Conservation (phyloP, 2,329 filamentous ascomycete species). For the Nemania sp. region DNA sequence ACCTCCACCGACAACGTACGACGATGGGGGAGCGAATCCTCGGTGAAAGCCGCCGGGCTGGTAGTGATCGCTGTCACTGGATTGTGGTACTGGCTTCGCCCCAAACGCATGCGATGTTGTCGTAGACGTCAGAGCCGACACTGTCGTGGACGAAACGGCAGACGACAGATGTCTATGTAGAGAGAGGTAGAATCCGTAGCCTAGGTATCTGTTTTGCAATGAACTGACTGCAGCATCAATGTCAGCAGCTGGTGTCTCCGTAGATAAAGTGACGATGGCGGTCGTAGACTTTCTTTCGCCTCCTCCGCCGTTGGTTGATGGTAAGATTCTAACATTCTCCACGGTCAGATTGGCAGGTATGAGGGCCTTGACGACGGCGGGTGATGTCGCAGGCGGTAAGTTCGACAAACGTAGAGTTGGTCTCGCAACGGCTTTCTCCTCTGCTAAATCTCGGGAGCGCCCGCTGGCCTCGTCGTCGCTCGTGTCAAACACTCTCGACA, state of each 20-base stretch:
- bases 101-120: conserved; percentile 71
- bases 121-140: conserved; percentile 48
- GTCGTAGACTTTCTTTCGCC: conserved; percentile 72
- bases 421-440: conserved; percentile 64
- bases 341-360: conserved; percentile 65
- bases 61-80: conserved; percentile 43
- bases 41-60: conserved; percentile 54
- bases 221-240: conserved; percentile 80
- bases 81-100: conserved; percentile 66
- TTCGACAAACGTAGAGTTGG: conserved; percentile 66
- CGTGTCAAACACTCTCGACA: conserved; percentile 74
- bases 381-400: conserved; percentile 64
- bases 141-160: conserved; percentile 58
- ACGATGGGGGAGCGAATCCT: conserved; percentile 77
- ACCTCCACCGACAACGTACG: conserved; percentile 58
- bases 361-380: conserved; percentile 62
- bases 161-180: conserved; percentile 85
- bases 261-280: conserved; percentile 79
- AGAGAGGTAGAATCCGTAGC: conserved; percentile 80
- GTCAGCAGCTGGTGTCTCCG: conserved; percentile 79
- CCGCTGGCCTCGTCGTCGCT: conserved; percentile 62
- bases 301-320: conserved; percentile 53
- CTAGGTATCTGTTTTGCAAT: conserved; percentile 82
- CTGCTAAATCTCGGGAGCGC: conserved; percentile 51
- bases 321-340: conserved; percentile 74